phyloP scores from a whole-genome alignment of 495 filamentous ascomycete species.

The Saxispiralis lemnorum region DNA sequence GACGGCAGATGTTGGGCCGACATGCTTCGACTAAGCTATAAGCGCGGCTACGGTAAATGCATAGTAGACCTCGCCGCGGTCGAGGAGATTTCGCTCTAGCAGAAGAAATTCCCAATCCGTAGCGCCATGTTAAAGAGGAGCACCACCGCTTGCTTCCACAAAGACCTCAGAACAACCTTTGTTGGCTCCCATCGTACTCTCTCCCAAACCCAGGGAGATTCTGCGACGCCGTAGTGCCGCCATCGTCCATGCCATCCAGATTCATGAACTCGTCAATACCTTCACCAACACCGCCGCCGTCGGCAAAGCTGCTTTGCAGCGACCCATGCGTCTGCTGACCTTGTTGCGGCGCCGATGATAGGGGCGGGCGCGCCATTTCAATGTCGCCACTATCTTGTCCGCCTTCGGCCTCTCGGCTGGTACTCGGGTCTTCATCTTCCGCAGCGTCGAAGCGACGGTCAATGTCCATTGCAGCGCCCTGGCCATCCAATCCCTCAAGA shows the following conservation, averaged over 20 bases:
- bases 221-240: not conserved
- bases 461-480: conserved; percentile 7
- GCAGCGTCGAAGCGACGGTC: conserved; percentile 12
- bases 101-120: no score
- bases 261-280: conserved; percentile 17
- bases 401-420: not conserved
- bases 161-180: no score
- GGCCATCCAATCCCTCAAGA: not conserved
- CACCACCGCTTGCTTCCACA: no score
- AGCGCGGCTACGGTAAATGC: no score
- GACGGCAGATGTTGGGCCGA: no score
- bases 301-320: not conserved
- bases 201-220: conserved; percentile 15
- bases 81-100: no score
- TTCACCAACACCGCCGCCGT: not conserved
- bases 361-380: not conserved
- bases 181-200: conserved; percentile 14
- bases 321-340: no score
- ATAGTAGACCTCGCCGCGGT: no score
- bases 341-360: no score
- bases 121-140: no score
- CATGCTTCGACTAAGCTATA: no score
- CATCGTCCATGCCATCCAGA: conserved; percentile 9
- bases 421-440: not conserved
- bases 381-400: not conserved